Conservation (phyloP, 2,329 filamentous ascomycete genomes). For the Fusarium sp. region DNA sequence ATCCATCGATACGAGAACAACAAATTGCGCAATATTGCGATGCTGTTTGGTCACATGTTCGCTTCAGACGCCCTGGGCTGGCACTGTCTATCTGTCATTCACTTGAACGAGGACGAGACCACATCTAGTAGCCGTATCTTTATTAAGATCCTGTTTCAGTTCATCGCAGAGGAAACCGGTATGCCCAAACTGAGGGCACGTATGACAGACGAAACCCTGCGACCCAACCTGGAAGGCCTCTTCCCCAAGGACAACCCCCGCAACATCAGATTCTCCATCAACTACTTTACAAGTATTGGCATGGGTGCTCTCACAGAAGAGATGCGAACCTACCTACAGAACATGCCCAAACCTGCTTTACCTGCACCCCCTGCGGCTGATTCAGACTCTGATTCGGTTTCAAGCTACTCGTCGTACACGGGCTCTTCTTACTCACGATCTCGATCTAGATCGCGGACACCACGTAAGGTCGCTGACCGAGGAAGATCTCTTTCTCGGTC, state of each 20-base stretch:
- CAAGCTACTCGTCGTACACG: conserved; percentile 81
- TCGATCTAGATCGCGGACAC: conserved; percentile 57
- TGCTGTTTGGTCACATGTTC: conserved; percentile 93
- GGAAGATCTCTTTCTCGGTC: conserved; percentile 46
- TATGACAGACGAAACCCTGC: conserved; percentile 81
- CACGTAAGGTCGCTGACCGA: conserved; percentile 38
- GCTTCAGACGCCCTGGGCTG: conserved; percentile 90
- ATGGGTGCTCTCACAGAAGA: conserved; percentile 95
- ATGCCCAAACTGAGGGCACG: conserved; percentile 81
- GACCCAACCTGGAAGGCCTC: conserved; percentile 81
- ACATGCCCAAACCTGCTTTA: conserved; percentile 84
- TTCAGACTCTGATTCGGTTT: conserved; percentile 77
- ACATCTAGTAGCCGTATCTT: conserved; percentile 97
- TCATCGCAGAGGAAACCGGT: conserved; percentile 86
- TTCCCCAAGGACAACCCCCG: conserved; percentile 91
- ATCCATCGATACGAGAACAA: conserved; percentile 98
- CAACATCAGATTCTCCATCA: conserved; percentile 96
- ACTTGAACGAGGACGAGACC: conserved; percentile 95
- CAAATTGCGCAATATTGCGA: conserved; percentile 90
- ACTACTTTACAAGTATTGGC: conserved; percentile 98
- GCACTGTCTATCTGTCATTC: conserved; percentile 87
- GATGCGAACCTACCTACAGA: conserved; percentile 91
- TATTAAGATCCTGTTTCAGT: conserved; percentile 97
- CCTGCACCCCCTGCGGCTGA: conserved; percentile 70
- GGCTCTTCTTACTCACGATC: conserved; percentile 68